phyloP scores from a whole-genome alignment of 345 rosid genomes.

The Viola odorata region DNA sequence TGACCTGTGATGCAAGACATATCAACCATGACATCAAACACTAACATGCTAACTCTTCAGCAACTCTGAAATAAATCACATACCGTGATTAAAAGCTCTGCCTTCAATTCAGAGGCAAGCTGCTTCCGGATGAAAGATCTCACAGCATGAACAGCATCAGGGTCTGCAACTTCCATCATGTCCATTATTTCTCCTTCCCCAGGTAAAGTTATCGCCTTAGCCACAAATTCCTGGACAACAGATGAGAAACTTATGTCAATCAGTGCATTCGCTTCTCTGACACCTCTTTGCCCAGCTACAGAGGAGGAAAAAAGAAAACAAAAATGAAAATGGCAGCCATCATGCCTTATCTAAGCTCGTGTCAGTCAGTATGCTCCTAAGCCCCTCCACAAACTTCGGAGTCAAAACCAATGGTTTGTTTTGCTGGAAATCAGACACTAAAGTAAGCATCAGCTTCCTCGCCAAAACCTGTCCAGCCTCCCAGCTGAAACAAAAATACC shows the following conservation, averaged over 20 bases:
- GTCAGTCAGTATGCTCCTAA: slow-evolving; percentile 66
- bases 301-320: background rate
- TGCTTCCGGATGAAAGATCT: slow-evolving; percentile 77
- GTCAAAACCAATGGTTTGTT: slow-evolving; percentile 58
- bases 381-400: slow-evolving; percentile 70
- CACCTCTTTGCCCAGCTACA: background rate
- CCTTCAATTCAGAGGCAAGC: slow-evolving; percentile 79
- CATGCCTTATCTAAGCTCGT: slow-evolving; percentile 76
- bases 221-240: slow-evolving; percentile 69
- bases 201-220: slow-evolving; percentile 84
- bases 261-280: background rate
- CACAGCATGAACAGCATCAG: slow-evolving; percentile 95
- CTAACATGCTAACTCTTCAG: background rate
- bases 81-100: slow-evolving; percentile 70
- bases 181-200: slow-evolving; percentile 99
- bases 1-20: slow-evolving; percentile 41
- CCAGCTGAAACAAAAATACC: slow-evolving; percentile 52
- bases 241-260: slow-evolving; percentile 2
- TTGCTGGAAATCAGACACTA: slow-evolving; percentile 81
- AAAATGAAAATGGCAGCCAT: background rate
- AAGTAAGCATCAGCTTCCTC: slow-evolving; percentile 81
- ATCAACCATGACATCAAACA: background rate
- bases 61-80: slow-evolving; percentile 8
- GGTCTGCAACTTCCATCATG: slow-evolving; percentile 96
- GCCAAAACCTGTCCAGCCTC: slow-evolving; percentile 95